Conservation (phyloP, 176 grass and related monocot genomes). For the Lolium multiflorum region DNA sequence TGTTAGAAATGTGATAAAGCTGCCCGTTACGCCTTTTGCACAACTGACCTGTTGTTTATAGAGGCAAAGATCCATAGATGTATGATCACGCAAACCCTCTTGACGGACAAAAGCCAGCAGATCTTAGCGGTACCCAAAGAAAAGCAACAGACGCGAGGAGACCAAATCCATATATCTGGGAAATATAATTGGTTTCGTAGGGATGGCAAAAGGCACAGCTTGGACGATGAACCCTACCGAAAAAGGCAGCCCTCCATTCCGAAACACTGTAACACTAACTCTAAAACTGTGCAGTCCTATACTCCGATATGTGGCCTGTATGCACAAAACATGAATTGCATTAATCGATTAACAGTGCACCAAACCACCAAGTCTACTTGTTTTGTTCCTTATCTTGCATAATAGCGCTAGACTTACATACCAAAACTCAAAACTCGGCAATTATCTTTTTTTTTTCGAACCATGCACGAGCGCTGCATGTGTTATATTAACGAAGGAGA, state of each 20-base stretch:
- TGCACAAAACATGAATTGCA: slow-evolving; percentile 29
- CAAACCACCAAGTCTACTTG: neutral
- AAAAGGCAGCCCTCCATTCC: neutral
- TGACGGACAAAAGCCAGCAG: slow-evolving; percentile 52
- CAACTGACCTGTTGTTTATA: slow-evolving; percentile 41
- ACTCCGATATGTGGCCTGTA: slow-evolving; percentile 29
- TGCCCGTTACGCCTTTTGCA: slow-evolving; percentile 37
- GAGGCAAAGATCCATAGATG: slow-evolving; percentile 31
- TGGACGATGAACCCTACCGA: slow-evolving; percentile 17
- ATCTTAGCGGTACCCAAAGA: slow-evolving; percentile 35
- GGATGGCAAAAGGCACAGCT: neutral
- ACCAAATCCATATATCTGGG: slow-evolving; percentile 51
- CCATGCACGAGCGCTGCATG: no score
- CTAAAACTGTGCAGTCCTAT: neutral
- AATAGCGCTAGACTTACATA: neutral
- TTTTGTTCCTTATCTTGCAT: neutral
- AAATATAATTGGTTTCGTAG: slow-evolving; percentile 33
- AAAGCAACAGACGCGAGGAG: slow-evolving; percentile 36
- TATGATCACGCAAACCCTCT: slow-evolving; percentile 34
- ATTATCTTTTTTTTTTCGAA: no score
- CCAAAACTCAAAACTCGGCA: neutral
- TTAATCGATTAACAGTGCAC: slow-evolving; percentile 19
- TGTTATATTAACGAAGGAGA: no score
- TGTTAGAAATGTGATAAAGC: slow-evolving; percentile 37
- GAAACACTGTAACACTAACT: neutral